Conservation (phyloP, 805 yeast genomes). For the Pichia heedii region DNA sequence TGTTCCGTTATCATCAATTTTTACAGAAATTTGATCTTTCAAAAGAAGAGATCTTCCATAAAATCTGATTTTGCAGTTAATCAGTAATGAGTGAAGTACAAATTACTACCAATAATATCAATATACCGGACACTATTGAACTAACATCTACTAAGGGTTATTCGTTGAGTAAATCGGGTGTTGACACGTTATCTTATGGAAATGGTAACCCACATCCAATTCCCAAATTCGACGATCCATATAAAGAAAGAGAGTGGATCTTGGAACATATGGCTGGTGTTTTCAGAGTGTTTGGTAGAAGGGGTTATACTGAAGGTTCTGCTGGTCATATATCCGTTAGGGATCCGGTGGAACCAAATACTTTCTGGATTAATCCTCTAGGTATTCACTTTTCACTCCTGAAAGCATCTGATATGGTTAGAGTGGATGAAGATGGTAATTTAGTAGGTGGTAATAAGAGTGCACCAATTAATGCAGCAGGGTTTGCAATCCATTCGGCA, state of each 20-base stretch:
- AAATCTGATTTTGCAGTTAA: no score
- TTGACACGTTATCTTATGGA: neutral
- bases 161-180: neutral
- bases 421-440: conserved; percentile 52
- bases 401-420: conserved; percentile 54
- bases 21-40: no score
- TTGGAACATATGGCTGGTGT: conserved; percentile 76
- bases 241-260: conserved; percentile 32
- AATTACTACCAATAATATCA: neutral
- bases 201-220: neutral
- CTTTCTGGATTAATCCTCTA: conserved; percentile 85
- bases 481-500: conserved; percentile 61
- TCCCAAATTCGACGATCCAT: neutral
- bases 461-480: conserved; percentile 51
- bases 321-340: conserved; percentile 83
- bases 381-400: conserved; percentile 62
- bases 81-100: neutral
- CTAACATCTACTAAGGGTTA: neutral
- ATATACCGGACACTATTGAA: neutral
- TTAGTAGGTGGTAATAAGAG: conserved; percentile 41
- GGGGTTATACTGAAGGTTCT: conserved; percentile 64
- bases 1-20: no score
- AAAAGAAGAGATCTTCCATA: no score
- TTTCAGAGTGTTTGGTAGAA: conserved; percentile 71
- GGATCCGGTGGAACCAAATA: conserved; percentile 69